These are phyloP conservation scores for Pythium dissotocum DNA, from an alignment of 352 stramenopile species.

Conservation along the genomic window DNA sequence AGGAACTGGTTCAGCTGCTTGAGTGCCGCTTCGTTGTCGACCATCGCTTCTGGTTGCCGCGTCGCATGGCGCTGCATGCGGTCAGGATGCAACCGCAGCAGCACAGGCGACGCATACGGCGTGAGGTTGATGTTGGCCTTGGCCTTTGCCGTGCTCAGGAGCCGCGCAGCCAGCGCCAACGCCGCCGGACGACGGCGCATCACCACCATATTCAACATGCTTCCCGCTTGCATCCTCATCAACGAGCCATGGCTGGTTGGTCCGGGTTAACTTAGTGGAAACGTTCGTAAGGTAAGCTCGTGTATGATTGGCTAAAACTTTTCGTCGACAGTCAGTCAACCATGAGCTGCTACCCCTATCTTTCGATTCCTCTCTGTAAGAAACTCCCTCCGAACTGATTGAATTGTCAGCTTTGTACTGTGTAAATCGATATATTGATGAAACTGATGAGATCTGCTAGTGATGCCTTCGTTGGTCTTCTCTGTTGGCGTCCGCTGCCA, in stretches of 20 bases:
- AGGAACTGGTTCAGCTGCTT: slow-evolving; percentile 83
- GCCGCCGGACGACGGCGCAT: background rate
- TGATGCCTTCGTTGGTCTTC: background rate
- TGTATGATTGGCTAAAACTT: background rate
- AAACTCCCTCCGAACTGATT: too few species aligned
- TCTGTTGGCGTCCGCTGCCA: background rate
- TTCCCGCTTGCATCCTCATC: slow-evolving; percentile 8
- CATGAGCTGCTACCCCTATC: too few species aligned
- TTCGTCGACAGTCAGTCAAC: too few species aligned
- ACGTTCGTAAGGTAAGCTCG: too few species aligned
- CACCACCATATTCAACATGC: background rate
- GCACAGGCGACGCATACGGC: slow-evolving; percentile 61
- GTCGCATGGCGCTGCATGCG: slow-evolving; percentile 49
- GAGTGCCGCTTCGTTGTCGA: slow-evolving; percentile 67
- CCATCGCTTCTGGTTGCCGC: slow-evolving; percentile 31
- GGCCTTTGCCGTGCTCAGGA: background rate
- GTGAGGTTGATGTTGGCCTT: slow-evolving; percentile 47
- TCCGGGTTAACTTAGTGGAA: slow-evolving; percentile 6
- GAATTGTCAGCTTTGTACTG: background rate
- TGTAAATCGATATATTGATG: background rate
- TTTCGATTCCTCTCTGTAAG: too few species aligned
- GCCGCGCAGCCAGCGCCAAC: slow-evolving; percentile 6
- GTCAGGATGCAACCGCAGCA: slow-evolving; percentile 72
- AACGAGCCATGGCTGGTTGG: slow-evolving; percentile 11
- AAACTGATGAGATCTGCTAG: background rate